Evolutionary conservation across 129 eudicot species (phyloP).

Genomic region (Chrysanthemum makinoi): DNA sequence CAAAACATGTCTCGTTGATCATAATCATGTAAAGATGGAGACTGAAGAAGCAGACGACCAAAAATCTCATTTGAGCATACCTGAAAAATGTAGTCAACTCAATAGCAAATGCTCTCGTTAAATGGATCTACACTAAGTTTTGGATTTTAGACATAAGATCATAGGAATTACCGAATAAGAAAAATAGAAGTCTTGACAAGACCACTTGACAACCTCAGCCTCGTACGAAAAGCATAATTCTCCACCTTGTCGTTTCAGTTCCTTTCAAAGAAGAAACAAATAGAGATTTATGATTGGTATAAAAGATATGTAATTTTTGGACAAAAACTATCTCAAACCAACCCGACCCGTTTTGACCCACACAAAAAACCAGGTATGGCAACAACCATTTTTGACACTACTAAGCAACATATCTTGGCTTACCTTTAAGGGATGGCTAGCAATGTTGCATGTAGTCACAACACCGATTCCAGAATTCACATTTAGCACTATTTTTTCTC

Average conservation of each 20-base stretch:
- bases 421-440: conserved; percentile 84
- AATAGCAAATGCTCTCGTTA: background rate
- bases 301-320: too few species aligned
- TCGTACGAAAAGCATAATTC: conserved; percentile 56
- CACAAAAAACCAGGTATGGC: too few species aligned
- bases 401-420: background rate
- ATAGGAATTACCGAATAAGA: conserved; percentile 64
- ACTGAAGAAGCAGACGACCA: conserved; percentile 59
- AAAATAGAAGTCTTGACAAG: conserved; percentile 64
- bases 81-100: conserved; percentile 35
- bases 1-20: conserved; percentile 87
- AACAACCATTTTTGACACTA: background rate
- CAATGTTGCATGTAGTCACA: conserved; percentile 45
- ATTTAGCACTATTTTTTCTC: conserved; percentile 63
- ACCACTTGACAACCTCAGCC: conserved; percentile 62
- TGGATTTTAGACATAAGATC: conserved; percentile 3
- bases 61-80: conserved; percentile 63
- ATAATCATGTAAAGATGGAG: conserved; percentile 65
- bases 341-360: background rate
- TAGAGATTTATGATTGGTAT: background rate
- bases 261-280: conserved; percentile 41
- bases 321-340: too few species aligned
- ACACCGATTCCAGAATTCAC: conserved; percentile 55
- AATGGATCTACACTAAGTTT: background rate
- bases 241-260: conserved; percentile 37